These are phyloP conservation scores for Zarea fungicola DNA, from an alignment of 2,329 filamentous ascomycete genomes.

Conservation along the genomic window DNA sequence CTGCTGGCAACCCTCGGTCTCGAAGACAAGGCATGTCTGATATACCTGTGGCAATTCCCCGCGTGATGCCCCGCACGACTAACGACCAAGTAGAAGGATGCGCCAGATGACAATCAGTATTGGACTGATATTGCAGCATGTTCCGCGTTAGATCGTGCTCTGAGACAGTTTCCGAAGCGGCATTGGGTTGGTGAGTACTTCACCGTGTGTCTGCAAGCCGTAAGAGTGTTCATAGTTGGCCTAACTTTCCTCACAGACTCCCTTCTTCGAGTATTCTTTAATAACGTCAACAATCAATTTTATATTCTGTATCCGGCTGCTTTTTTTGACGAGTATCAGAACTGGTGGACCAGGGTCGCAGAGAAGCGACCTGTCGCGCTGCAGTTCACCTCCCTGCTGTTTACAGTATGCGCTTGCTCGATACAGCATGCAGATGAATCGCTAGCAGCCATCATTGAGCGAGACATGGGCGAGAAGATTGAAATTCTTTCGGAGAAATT, in stretches of 20 bases:
- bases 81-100: slow-evolving; percentile 14
- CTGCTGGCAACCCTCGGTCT: slow-evolving; percentile 4
- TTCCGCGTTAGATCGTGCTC: slow-evolving; percentile 26
- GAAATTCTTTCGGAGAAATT: slow-evolving; percentile 27
- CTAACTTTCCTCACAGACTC: slow-evolving; percentile 22
- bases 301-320: slow-evolving; percentile 32
- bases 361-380: slow-evolving; percentile 26
- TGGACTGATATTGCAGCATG: slow-evolving; percentile 19
- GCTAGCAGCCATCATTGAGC: slow-evolving; percentile 25
- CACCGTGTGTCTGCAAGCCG: too few species aligned
- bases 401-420: slow-evolving; percentile 34
- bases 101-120: slow-evolving; percentile 16
- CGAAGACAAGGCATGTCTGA: slow-evolving; percentile 5
- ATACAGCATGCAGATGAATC: slow-evolving; percentile 29
- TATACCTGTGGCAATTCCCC: too few species aligned
- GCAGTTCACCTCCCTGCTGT: slow-evolving; percentile 33
- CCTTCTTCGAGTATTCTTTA: slow-evolving; percentile 34
- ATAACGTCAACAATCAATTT: slow-evolving; percentile 33
- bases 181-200: slow-evolving; percentile 27
- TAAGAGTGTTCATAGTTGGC: too few species aligned
- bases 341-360: slow-evolving; percentile 30
- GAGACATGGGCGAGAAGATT: slow-evolving; percentile 25
- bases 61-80: not conserved
- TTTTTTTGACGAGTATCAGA: slow-evolving; percentile 31
- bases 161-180: slow-evolving; percentile 27